Percentiles rank a stretch among this genome's conserved stretches.
Evolutionary conservation across 208 protist species (phyloP).

Genomic region (Lotmaria passim): DNA sequence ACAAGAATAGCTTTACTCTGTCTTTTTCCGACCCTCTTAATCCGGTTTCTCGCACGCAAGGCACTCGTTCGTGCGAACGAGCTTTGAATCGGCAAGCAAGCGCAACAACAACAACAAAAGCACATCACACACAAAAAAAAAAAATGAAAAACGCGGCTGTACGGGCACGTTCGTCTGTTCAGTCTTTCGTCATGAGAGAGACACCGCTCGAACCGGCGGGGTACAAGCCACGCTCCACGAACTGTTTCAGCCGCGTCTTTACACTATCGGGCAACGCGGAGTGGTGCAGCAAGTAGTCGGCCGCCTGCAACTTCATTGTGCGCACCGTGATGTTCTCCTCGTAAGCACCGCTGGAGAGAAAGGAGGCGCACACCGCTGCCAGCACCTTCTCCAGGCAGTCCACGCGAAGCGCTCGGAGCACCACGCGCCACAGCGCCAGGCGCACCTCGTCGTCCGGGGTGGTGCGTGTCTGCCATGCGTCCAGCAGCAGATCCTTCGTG

Average conservation of each 20-base stretch:
- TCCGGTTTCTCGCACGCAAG: too few relatives aligned
- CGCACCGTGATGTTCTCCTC: conserved; percentile 49
- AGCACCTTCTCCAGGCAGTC: conserved; percentile 27
- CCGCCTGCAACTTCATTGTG: conserved; percentile 52
- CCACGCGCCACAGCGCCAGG: conserved; percentile 53
- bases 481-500: conserved; percentile 37
- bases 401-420: conserved; percentile 25
- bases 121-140: too few relatives aligned
- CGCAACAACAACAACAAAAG: too few relatives aligned
- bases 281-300: conserved; percentile 30
- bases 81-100: too few relatives aligned
- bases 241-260: conserved; percentile 37
- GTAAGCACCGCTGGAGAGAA: conserved; percentile 46
- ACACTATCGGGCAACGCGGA: conserved; percentile 42
- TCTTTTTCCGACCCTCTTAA: too few relatives aligned
- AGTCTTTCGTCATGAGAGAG: conserved; percentile 54
- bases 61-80: too few relatives aligned
- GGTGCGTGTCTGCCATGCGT: conserved; percentile 59
- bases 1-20: too few relatives aligned
- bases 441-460: conserved; percentile 55
- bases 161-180: not conserved
- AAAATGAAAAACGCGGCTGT: not conserved
- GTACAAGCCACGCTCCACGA: conserved; percentile 62
- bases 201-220: conserved; percentile 62
- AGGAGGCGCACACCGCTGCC: conserved; percentile 55